phyloP scores from a whole-genome alignment of 1,284 basidiomycete genomes.

The Stereum hirsutum region DNA sequence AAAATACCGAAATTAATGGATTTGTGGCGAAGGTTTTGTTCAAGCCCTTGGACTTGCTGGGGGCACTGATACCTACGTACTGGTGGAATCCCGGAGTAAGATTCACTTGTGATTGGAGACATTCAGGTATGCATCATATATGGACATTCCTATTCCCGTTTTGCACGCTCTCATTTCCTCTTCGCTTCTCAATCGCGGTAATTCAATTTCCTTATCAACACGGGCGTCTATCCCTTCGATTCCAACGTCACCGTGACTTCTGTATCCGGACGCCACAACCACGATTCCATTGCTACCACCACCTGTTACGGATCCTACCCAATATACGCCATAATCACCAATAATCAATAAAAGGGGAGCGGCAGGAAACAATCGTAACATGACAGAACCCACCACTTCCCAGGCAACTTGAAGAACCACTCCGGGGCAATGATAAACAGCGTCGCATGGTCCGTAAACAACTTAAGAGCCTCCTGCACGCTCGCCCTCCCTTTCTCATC shows the following conservation, averaged over 20 bases:
- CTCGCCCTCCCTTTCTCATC: background rate
- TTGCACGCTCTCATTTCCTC: background rate
- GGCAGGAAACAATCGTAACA: no score
- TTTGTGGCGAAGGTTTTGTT: no score
- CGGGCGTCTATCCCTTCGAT: no score
- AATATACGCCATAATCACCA: no score
- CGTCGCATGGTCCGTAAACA: slow-evolving; percentile 2
- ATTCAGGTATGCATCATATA: slow-evolving; percentile 7
- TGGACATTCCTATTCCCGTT: background rate
- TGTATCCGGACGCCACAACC: no score
- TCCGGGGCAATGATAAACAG: slow-evolving; percentile 22
- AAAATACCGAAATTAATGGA: no score
- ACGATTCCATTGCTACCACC: no score
- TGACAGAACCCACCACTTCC: slow-evolving; percentile 27
- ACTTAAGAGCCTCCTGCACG: slow-evolving; percentile 3
- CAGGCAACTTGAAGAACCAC: slow-evolving; percentile 33
- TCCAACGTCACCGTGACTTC: no score
- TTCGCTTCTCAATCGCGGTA: slow-evolving; percentile 11
- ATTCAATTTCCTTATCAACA: slow-evolving; percentile 11
- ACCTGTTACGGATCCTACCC: no score
- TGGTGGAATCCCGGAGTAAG: slow-evolving; percentile 15
- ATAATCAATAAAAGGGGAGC: no score
- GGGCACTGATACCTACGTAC: slow-evolving; percentile 11
- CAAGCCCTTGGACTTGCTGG: slow-evolving; percentile 9
- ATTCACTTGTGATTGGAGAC: slow-evolving; percentile 12